Percentiles rank a stretch among this genome's conserved stretches.
These are phyloP conservation scores for Penicillium atrosanguineum DNA, from an alignment of 495 filamentous ascomycete genomes.

Conservation along the genomic window DNA sequence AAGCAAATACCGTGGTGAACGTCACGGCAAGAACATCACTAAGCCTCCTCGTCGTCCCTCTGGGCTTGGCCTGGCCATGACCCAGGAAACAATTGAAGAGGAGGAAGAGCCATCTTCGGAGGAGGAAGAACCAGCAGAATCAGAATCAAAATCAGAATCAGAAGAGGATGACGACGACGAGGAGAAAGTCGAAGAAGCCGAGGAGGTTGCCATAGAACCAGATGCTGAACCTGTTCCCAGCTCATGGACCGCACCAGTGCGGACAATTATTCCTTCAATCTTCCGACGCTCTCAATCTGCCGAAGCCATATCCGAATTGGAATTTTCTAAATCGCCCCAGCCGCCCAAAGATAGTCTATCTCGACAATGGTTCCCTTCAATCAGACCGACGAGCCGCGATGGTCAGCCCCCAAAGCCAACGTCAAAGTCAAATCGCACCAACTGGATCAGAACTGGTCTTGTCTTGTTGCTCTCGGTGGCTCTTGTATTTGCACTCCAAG, in stretches of 20 bases:
- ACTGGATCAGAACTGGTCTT: conserved; percentile 6
- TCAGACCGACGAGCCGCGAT: neutral
- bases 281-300: conserved; percentile 1
- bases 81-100: conserved; percentile 31
- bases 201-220: neutral
- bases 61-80: conserved; percentile 34
- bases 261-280: conserved; percentile 26
- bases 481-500: conserved; percentile 8
- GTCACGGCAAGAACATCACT: conserved; percentile 36
- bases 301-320: neutral
- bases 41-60: conserved; percentile 43
- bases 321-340: neutral
- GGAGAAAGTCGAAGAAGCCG: too few relatives aligned
- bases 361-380: conserved; percentile 7
- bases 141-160: neutral
- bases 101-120: conserved; percentile 24
- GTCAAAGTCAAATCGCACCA: neutral
- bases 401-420: neutral
- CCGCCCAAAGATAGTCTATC: conserved; percentile 4
- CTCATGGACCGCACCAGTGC: conserved; percentile 20
- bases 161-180: neutral
- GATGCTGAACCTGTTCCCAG: conserved; percentile 1
- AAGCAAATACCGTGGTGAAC: conserved; percentile 20
- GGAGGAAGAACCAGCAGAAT: neutral
- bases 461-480: conserved; percentile 13